Percentiles rank a stretch among this genome's conserved stretches.
phyloP scores from a whole-genome alignment of 192 early-diverging fungal species.

The Anaeromyces robustus region DNA sequence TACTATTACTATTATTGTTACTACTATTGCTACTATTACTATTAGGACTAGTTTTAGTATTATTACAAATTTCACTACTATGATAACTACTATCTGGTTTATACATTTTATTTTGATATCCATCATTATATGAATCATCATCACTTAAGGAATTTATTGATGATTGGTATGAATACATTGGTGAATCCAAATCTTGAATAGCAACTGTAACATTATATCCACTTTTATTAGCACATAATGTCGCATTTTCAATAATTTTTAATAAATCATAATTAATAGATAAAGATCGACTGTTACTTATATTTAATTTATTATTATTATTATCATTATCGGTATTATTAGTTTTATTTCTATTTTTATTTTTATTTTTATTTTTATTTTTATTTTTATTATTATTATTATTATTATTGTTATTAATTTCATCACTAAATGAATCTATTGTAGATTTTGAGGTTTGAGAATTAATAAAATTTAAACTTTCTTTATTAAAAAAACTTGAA shows the following conservation, averaged over 20 bases:
- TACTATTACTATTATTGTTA: not conserved
- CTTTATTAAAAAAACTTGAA: not conserved
- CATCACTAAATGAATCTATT: not conserved
- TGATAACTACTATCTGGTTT: not conserved
- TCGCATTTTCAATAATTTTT: not conserved
- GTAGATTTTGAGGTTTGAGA: not conserved
- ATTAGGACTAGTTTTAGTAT: not conserved
- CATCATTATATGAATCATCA: not conserved
- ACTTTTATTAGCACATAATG: not conserved
- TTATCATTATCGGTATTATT: not conserved
- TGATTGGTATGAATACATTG: not conserved
- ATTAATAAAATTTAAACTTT: not conserved
- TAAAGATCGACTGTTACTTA: not conserved
- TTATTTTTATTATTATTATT: no score
- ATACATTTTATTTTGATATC: not conserved
- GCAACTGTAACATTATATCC: not conserved
- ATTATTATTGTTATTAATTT: not conserved
- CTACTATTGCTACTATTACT: not conserved
- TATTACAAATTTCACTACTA: not conserved
- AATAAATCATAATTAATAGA: not conserved
- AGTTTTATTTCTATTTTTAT: not conserved
- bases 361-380: no score
- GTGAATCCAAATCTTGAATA: not conserved
- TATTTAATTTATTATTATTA: no score
- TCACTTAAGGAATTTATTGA: not conserved